Evolutionary conservation across 768 basidiomycete genomes (phyloP).

Genomic region (Serendipita vermifera): DNA sequence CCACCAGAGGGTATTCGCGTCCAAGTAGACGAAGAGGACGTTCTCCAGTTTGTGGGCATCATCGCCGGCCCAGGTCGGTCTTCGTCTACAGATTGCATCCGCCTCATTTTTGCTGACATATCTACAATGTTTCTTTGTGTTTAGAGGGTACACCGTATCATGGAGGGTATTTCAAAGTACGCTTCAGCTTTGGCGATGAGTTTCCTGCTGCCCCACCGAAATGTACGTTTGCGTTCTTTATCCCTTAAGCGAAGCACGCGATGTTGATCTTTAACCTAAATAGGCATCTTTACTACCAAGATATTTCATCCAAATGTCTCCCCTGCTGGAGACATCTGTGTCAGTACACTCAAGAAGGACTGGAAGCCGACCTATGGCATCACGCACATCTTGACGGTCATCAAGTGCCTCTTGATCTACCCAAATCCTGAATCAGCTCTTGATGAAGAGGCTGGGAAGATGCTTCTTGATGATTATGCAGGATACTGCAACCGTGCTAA

Average conservation of each 20-base stretch:
- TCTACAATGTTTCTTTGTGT: background rate
- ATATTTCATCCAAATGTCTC: constrained; percentile 98
- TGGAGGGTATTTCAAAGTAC: constrained; percentile 57
- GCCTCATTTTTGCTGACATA: background rate
- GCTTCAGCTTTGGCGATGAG: constrained; percentile 85
- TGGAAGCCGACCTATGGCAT: constrained; percentile 92
- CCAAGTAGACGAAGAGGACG: constrained; percentile 73
- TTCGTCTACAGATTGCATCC: background rate
- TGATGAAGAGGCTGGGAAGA: constrained; percentile 91
- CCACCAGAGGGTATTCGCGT: constrained; percentile 92
- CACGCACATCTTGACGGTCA: constrained; percentile 77
- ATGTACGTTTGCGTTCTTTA: constrained; percentile 39
- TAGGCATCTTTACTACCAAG: constrained; percentile 86
- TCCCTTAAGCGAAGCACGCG: background rate
- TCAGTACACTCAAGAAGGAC: constrained; percentile 94
- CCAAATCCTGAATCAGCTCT: constrained; percentile 94
- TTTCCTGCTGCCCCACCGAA: constrained; percentile 91
- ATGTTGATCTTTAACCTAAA: background rate
- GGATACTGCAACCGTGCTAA: constrained; percentile 76
- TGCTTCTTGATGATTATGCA: constrained; percentile 79
- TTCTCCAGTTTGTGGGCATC: constrained; percentile 75
- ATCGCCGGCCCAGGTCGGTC: constrained; percentile 79
- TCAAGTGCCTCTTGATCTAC: constrained; percentile 91
- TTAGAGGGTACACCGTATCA: constrained; percentile 55
- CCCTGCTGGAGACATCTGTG: constrained; percentile 80